Evolutionary conservation across 257 asterid genomes (phyloP).

Genomic region (Fraxinus excelsior): DNA sequence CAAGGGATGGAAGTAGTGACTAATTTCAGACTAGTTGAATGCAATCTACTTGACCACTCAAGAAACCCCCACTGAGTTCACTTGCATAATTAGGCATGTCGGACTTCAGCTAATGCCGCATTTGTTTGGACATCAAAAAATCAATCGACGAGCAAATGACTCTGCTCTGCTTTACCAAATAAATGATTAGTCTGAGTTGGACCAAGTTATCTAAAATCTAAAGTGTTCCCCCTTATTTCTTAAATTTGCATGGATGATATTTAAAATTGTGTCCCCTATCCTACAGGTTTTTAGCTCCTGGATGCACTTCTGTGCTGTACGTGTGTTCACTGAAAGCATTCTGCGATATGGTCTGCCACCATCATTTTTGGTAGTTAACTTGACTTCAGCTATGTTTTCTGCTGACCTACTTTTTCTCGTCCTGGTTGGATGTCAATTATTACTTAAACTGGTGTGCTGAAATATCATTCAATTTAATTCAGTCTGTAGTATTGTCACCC

Average conservation of each 20-base stretch:
- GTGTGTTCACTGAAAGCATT: too few relatives aligned
- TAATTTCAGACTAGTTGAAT: not conserved
- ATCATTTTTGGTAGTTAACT: slow-evolving; percentile 53
- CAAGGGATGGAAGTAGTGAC: not conserved
- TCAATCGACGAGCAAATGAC: too few relatives aligned
- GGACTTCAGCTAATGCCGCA: not conserved
- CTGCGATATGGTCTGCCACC: slow-evolving; percentile 88
- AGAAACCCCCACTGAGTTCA: not conserved
- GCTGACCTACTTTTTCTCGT: not conserved
- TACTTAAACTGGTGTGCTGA: not conserved
- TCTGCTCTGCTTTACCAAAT: not conserved
- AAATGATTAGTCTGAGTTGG: not conserved
- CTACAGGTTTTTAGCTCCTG: slow-evolving; percentile 89
- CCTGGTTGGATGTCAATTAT: not conserved
- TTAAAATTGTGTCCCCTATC: not conserved
- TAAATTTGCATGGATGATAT: too few relatives aligned
- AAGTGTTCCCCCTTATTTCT: not conserved
- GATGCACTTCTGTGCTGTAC: slow-evolving; percentile 93
- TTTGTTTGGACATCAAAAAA: too few relatives aligned
- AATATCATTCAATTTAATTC: slow-evolving; percentile 14
- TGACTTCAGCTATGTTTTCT: not conserved
- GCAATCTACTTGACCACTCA: not conserved
- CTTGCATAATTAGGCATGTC: not conserved
- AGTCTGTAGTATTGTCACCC: slow-evolving; percentile 54
- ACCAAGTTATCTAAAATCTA: not conserved